These are phyloP conservation scores for Lyophyllum shimeji DNA, from an alignment of 768 basidiomycete species.

Conservation along the genomic window DNA sequence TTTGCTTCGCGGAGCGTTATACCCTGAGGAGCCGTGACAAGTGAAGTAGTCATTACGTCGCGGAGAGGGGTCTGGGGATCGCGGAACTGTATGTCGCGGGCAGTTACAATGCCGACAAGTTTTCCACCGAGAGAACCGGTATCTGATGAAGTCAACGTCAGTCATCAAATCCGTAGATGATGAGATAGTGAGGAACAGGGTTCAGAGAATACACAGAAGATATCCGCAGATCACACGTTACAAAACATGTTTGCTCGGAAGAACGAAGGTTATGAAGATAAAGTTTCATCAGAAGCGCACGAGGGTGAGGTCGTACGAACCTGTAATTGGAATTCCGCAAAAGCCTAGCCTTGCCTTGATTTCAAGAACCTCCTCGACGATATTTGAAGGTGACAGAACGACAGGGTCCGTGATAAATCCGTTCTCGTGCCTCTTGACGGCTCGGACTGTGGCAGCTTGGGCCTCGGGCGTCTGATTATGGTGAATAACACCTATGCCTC, in stretches of 20 bases:
- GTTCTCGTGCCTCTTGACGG: constrained; percentile 98
- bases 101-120: constrained; percentile 94
- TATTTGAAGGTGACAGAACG: constrained; percentile 74
- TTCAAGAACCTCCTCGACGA: constrained; percentile 87
- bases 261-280: constrained; percentile 80
- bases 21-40: constrained; percentile 86
- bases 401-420: constrained; percentile 97
- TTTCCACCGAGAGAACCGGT: constrained; percentile 86
- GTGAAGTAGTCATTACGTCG: constrained; percentile 85
- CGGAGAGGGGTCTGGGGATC: constrained; percentile 61
- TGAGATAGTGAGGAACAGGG: constrained; percentile 9
- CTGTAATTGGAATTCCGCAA: constrained; percentile 96
- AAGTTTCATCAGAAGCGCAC: constrained; percentile 45
- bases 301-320: constrained; percentile 46
- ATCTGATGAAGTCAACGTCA: constrained; percentile 49
- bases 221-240: constrained; percentile 75
- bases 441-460: constrained; percentile 96
- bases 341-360: constrained; percentile 93
- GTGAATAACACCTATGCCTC: constrained; percentile 97
- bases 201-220: constrained; percentile 40
- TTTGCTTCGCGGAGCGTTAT: constrained; percentile 93
- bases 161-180: constrained; percentile 1
- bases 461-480: constrained; percentile 85
- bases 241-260: constrained; percentile 72
- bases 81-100: constrained; percentile 95